Base-by-base conservation (phyloP, 2,329 filamentous ascomycete genomes). In the Cercospora citrullina region DNA sequence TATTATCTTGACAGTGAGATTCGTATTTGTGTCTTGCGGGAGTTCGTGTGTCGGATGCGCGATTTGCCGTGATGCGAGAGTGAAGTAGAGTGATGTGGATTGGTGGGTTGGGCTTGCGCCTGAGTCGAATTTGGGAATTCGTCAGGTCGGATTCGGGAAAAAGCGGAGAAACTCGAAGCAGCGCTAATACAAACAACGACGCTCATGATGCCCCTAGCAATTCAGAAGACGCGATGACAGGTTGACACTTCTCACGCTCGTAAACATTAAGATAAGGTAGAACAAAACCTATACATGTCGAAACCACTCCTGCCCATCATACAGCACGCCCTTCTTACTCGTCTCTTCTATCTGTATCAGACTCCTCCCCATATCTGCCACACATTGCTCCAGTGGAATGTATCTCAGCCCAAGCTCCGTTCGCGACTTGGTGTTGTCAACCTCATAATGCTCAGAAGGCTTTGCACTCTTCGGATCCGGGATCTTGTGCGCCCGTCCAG, bases 261-360 rank as follows among this genome's bases (percentile, higher is more conserved):
- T 42, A 42, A 42, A 42, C 36, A 42, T 42, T 42, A 42, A n/a
- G 6, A 3, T 42, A 42, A 8, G 3, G 16, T n/a, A n/a, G 5
- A n/a, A 18, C 21, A 21, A 6, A 8, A 3, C 12, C 36, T 48
- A 62, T 14, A 55, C 58, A 61, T 61, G 64, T 57, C 58, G 26
- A 31, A 66, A 66, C 64, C 64, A 66, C n/a, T 66, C 64, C 58
- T 66, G 64, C 26, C 64, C 64, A 58, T 57, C 64, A 33, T 66
- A 62, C n/a, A 26, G 5, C 12, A 30, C 9, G 3, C 42, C 18
- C 10, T 66, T 66, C 45, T 66, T 55, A 55, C 64, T 48, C 3
- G 64, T 28, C 57, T 51, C 57, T 18, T 60, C 64, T 16, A 65
- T 36, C 28, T 65, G 55, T 12, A 65, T 23, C 21, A 61, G 23